phyloP scores from a whole-genome alignment of 2,329 filamentous ascomycete species.

The Aureobasidium sp. region DNA sequence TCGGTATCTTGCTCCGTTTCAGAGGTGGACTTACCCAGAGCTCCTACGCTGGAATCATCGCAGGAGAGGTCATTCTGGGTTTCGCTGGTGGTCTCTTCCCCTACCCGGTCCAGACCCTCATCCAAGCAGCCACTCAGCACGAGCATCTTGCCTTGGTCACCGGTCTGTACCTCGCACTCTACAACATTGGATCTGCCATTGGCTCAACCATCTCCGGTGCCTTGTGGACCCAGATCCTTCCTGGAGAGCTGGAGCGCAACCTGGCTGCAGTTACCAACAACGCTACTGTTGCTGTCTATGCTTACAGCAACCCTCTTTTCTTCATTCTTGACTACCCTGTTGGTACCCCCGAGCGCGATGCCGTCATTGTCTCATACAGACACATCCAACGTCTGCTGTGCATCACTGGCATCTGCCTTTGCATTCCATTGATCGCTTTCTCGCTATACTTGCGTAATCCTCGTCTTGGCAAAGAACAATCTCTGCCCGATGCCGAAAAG shows the following conservation, averaged over 20 bases:
- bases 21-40: constrained; percentile 24
- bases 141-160: constrained; percentile 54
- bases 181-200: constrained; percentile 42
- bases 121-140: constrained; percentile 29
- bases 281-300: constrained; percentile 30
- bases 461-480: constrained; percentile 38
- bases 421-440: constrained; percentile 39
- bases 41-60: constrained; percentile 39
- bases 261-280: constrained; percentile 27
- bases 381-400: constrained; percentile 41
- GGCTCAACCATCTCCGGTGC: constrained; percentile 49
- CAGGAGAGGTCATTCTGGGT: constrained; percentile 33
- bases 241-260: constrained; percentile 33
- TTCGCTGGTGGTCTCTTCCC: constrained; percentile 23
- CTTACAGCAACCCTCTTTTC: constrained; percentile 37
- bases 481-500: constrained; percentile 34
- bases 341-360: constrained; percentile 37
- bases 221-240: constrained; percentile 56
- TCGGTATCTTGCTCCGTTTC: constrained; percentile 29
- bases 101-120: constrained; percentile 28
- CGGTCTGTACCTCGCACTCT: constrained; percentile 52
- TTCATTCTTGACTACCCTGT: constrained; percentile 33
- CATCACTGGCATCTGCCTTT: constrained; percentile 44
- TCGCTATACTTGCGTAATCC: constrained; percentile 40
- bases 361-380: constrained; percentile 38